Conservation (phyloP, 768 basidiomycete genomes). For the Lentinula sp. region DNA sequence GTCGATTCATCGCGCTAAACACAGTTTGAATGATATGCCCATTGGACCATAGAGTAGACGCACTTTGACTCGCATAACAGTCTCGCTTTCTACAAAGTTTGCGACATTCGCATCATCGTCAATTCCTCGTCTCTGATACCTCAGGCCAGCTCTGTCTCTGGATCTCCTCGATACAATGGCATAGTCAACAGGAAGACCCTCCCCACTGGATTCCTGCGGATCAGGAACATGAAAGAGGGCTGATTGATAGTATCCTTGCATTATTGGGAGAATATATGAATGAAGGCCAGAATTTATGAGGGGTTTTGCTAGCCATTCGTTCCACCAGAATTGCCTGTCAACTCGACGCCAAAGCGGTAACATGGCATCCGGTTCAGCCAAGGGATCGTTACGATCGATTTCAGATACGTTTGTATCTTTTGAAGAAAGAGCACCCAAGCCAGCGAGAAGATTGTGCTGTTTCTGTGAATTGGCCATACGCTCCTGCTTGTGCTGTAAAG, state of each 20-base stretch:
- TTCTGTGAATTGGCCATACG: conserved; percentile 50
- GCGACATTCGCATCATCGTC: conserved; percentile 92
- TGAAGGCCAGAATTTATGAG: conserved; percentile 89
- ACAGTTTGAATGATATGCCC: not conserved
- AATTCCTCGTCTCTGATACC: conserved; percentile 92
- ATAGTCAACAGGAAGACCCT: conserved; percentile 61
- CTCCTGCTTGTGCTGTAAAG: conserved; percentile 76
- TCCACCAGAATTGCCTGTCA: conserved; percentile 95
- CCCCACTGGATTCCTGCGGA: conserved; percentile 30
- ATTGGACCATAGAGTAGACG: conserved; percentile 11
- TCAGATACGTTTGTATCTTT: conserved; percentile 5
- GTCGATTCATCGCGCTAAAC: conserved; percentile 62
- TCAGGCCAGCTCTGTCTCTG: conserved; percentile 82
- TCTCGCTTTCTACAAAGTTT: conserved; percentile 95
- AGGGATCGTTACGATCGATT: conserved; percentile 37
- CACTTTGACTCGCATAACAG: conserved; percentile 79
- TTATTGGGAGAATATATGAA: conserved; percentile 81
- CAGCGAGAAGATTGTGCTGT: conserved; percentile 53
- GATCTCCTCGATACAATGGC: conserved; percentile 82
- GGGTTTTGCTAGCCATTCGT: conserved; percentile 79
- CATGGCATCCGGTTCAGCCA: conserved; percentile 68
- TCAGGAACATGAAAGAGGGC: conserved; percentile 60
- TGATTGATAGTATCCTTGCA: conserved; percentile 89
- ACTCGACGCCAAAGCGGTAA: conserved; percentile 90
- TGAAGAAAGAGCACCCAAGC: conserved; percentile 25